Evolutionary conservation across 345 rosid species (phyloP).

Genomic region (Excoecaria cochinchinensis): DNA sequence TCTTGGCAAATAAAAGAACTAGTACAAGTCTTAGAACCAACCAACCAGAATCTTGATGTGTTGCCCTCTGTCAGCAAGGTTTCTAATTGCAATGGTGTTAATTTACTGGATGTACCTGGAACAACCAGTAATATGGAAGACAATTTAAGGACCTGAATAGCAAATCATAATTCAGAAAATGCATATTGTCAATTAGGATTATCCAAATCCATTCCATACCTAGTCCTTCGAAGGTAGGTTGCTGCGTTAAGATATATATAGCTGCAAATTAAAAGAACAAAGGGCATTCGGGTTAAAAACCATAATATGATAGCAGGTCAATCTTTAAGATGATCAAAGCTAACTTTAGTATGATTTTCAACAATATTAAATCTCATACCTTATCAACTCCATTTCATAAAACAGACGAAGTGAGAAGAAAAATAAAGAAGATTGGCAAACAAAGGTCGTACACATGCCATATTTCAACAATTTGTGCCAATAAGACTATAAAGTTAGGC

Average conservation of each 20-base stretch:
- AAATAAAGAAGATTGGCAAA: too few species aligned
- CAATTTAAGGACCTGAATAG: neutral
- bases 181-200: neutral
- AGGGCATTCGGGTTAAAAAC: too few species aligned
- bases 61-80: slow-evolving; percentile 69
- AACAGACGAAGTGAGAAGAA: too few species aligned
- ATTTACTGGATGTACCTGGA: slow-evolving; percentile 61
- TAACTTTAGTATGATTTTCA: too few species aligned
- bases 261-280: slow-evolving; percentile 45
- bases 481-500: too few species aligned
- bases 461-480: too few species aligned
- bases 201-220: slow-evolving; percentile 46
- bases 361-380: too few species aligned
- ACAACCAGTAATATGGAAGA: slow-evolving; percentile 11
- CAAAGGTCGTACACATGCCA: too few species aligned
- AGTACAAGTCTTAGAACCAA: slow-evolving; percentile 40
- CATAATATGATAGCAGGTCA: too few species aligned
- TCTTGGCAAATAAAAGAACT: neutral
- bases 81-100: slow-evolving; percentile 89
- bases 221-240: slow-evolving; percentile 59
- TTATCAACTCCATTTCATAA: too few species aligned
- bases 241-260: slow-evolving; percentile 60
- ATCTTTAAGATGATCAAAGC: too few species aligned
- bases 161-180: neutral
- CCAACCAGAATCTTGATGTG: slow-evolving; percentile 87